A percentile compares a stretch with the other conserved stretches of the same genome.
Conservation (phyloP, 768 basidiomycete species). For the Galerina marginata region DNA sequence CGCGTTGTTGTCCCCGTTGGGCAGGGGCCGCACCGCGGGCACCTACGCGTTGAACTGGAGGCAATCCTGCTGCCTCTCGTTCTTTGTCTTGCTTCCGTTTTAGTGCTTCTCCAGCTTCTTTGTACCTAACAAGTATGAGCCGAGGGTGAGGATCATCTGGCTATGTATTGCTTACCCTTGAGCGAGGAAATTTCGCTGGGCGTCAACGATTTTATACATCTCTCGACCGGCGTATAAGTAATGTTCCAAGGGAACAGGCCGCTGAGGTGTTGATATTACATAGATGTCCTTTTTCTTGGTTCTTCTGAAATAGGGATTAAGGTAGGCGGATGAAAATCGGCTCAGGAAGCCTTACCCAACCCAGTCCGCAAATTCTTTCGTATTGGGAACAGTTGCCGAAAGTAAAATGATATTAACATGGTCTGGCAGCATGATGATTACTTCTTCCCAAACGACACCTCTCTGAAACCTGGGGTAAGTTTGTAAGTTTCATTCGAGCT, state of each 20-base stretch:
- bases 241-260: constrained; percentile 97
- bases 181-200: constrained; percentile 71
- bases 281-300: constrained; percentile 99
- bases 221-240: constrained; percentile 95
- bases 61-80: constrained; percentile 91
- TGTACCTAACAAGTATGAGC: constrained; percentile 61
- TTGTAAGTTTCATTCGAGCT: not conserved
- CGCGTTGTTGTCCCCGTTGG: constrained; percentile 63
- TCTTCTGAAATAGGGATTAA: constrained; percentile 57
- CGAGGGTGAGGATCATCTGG: not conserved
- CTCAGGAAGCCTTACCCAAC: constrained; percentile 74
- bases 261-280: constrained; percentile 94
- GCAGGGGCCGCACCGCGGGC: constrained; percentile 70
- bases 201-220: constrained; percentile 90
- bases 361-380: constrained; percentile 98
- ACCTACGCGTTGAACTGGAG: constrained; percentile 83
- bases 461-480: constrained; percentile 53
- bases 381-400: constrained; percentile 97
- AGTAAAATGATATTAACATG: constrained; percentile 97
- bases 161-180: constrained; percentile 66
- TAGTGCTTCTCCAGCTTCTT: constrained; percentile 87
- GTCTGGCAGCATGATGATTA: constrained; percentile 99
- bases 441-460: constrained; percentile 99
- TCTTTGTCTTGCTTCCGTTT: constrained; percentile 98
- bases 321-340: not conserved